Conservation (phyloP, 2,329 filamentous ascomycete species). For the Diaporthe sp. region DNA sequence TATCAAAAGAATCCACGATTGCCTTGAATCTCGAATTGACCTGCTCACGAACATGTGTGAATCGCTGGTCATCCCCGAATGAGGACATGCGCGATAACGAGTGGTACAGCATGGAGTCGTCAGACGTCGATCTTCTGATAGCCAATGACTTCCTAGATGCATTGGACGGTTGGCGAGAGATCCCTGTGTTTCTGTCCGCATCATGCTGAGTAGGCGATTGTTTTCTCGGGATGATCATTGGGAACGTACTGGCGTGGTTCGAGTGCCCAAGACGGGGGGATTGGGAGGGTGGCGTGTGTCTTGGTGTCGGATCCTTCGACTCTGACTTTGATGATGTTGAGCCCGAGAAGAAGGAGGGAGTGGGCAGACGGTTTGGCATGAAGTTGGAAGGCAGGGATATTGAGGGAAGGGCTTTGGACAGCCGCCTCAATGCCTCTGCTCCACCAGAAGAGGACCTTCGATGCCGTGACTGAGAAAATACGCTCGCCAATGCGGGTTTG, state of each 20-base stretch:
- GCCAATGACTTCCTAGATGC: constrained; percentile 48
- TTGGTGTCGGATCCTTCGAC: constrained; percentile 42
- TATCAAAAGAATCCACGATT: constrained; percentile 88
- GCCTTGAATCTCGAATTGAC: constrained; percentile 92
- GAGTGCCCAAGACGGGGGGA: constrained; percentile 43
- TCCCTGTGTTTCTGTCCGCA: constrained; percentile 34
- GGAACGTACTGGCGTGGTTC: constrained; percentile 35
- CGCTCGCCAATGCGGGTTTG: constrained; percentile 58
- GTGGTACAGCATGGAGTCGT: constrained; percentile 84
- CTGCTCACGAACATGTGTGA: constrained; percentile 84
- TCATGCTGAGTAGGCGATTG: constrained; percentile 38
- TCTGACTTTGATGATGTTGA: constrained; percentile 49
- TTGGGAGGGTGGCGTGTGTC: constrained; percentile 44
- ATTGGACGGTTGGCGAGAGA: constrained; percentile 12
- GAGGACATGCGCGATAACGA: constrained; percentile 85
- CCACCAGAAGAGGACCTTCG: constrained; percentile 69
- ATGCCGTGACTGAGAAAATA: constrained; percentile 62
- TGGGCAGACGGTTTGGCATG: constrained; percentile 53
- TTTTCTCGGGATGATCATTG: constrained; percentile 12
- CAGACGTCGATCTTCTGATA: constrained; percentile 76
- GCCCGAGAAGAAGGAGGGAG: constrained; percentile 58
- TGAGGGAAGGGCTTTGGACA: constrained; percentile 71
- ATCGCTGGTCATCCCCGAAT: constrained; percentile 85
- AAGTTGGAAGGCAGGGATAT: constrained; percentile 61
- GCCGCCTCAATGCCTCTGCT: constrained; percentile 68